Evolutionary conservation across 352 stramenopile species (phyloP).

Genomic region (Phytophthora colocasiae): DNA sequence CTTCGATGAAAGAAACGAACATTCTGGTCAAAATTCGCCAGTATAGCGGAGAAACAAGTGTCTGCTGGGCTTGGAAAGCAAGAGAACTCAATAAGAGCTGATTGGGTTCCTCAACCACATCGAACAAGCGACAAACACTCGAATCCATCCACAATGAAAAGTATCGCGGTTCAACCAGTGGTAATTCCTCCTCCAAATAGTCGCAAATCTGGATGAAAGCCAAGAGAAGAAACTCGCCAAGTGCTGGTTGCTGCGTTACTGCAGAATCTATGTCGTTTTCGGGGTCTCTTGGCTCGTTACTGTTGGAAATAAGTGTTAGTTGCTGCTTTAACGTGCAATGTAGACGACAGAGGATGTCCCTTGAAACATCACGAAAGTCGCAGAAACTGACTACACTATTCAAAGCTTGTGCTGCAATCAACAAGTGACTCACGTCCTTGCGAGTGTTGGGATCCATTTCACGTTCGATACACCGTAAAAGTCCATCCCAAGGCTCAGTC

Average conservation of each 20-base stretch:
- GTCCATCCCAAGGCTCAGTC: not conserved
- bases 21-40: slow-evolving; percentile 23
- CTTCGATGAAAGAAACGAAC: slow-evolving; percentile 1
- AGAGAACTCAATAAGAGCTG: slow-evolving; percentile 3
- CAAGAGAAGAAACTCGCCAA: too few species aligned
- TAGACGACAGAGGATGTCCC: slow-evolving; percentile 1
- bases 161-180: not conserved
- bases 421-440: not conserved
- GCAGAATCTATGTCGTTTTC: not conserved
- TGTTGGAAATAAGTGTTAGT: not conserved
- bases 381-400: slow-evolving; percentile 1
- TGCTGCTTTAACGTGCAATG: not conserved
- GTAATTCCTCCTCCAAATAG: not conserved
- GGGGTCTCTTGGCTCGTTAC: too few species aligned
- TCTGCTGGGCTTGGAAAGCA: not conserved
- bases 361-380: not conserved
- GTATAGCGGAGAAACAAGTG: slow-evolving; percentile 2
- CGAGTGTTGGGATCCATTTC: not conserved
- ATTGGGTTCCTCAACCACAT: not conserved
- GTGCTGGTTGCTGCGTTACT: too few species aligned
- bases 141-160: slow-evolving; percentile 21
- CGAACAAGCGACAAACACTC: not conserved
- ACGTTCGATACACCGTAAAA: slow-evolving; percentile 1
- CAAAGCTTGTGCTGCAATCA: slow-evolving; percentile 1
- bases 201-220: too few species aligned